Conservation (phyloP, 352 stramenopile genomes). For the Pythium utonaiense region DNA sequence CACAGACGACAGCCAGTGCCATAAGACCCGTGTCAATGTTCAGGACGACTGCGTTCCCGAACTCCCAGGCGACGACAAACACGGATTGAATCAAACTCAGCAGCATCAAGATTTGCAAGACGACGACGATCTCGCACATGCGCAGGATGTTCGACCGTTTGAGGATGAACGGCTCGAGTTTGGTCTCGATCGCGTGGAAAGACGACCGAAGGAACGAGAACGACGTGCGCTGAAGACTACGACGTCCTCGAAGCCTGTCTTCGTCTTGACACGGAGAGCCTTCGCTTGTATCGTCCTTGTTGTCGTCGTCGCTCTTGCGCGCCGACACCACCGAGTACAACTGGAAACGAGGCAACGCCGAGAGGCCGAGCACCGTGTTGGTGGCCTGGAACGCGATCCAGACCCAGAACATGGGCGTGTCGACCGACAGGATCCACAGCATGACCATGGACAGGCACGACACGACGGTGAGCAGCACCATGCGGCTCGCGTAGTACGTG, state of each 20-base stretch:
- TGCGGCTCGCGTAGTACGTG: constrained; percentile 65
- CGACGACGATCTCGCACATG: constrained; percentile 62
- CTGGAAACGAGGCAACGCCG: constrained; percentile 40
- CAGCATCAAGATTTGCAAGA: constrained; percentile 52
- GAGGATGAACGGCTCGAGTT: constrained; percentile 39
- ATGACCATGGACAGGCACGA: constrained; percentile 42
- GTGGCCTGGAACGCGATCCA: constrained; percentile 50
- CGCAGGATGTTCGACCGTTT: constrained; percentile 46
- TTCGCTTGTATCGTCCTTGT: not conserved
- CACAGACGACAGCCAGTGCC: constrained; percentile 27
- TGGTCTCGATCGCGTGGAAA: constrained; percentile 33
- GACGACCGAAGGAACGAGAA: constrained; percentile 53
- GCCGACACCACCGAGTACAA: constrained; percentile 31
- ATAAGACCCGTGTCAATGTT: not conserved
- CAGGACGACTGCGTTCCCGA: constrained; percentile 10
- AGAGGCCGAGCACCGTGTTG: constrained; percentile 55
- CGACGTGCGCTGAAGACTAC: constrained; percentile 19
- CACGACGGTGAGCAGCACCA: constrained; percentile 43
- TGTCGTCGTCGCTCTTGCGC: not conserved
- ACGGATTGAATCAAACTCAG: constrained; percentile 9
- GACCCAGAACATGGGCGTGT: constrained; percentile 35
- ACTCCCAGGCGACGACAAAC: not conserved
- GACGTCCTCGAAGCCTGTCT: not conserved
- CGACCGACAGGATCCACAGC: constrained; percentile 31
- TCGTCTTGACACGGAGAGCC: not conserved